phyloP scores from a whole-genome alignment of 1,139 yeast genomes.

The Saccharomyces hybrid region DNA sequence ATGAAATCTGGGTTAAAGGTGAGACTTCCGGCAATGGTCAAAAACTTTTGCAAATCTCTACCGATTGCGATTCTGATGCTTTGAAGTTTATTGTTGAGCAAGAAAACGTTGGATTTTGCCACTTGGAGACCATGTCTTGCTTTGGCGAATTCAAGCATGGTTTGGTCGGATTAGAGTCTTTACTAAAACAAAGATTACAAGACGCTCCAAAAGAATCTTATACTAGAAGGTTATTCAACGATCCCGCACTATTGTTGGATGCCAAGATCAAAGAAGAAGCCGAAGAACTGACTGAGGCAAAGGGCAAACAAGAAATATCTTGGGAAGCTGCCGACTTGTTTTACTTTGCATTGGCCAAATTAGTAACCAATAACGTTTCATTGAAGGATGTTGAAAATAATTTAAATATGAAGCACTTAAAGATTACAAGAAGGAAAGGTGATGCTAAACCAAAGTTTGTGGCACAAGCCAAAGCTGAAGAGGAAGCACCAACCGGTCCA shows the following conservation, averaged over 20 bases:
- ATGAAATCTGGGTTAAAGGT: conserved; percentile 93
- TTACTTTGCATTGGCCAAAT: conserved; percentile 84
- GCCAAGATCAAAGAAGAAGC: conserved; percentile 95
- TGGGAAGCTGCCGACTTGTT: conserved; percentile 97
- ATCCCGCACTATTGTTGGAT: conserved; percentile 58
- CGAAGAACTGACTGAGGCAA: conserved; percentile 87
- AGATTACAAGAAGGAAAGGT: conserved; percentile 89
- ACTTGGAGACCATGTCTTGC: conserved; percentile 69
- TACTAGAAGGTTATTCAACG: conserved; percentile 79
- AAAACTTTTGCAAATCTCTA: conserved; percentile 51
- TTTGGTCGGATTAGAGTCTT: conserved; percentile 51
- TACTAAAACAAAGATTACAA: conserved; percentile 43
- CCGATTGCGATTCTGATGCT: conserved; percentile 92
- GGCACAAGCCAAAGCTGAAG: conserved; percentile 20
- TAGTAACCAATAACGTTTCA: conserved; percentile 72
- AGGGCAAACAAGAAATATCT: conserved; percentile 61
- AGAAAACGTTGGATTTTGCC: conserved; percentile 72
- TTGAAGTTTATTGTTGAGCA: conserved; percentile 80
- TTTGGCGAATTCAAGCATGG: conserved; percentile 61
- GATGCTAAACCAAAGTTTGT: conserved; percentile 82
- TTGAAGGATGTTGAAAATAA: conserved; percentile 76
- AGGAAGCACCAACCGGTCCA: conserved; percentile 29
- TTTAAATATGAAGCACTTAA: conserved; percentile 72
- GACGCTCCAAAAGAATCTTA: conserved; percentile 88
- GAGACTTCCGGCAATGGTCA: conserved; percentile 94